phyloP scores from a whole-genome alignment of 2,329 filamentous ascomycete species.

The Blumeria graminis region DNA sequence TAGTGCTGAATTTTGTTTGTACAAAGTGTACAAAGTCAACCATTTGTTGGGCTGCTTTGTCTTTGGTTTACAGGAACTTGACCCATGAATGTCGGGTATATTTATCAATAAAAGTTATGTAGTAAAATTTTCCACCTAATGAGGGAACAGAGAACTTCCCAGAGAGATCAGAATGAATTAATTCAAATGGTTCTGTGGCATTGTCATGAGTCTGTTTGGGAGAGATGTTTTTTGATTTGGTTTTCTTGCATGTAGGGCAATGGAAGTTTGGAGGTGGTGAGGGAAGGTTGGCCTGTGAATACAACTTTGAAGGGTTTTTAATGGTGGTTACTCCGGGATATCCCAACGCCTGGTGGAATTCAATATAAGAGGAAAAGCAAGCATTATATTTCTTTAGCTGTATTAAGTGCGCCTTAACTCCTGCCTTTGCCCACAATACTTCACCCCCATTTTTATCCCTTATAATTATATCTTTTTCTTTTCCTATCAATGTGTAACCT shows the following conservation, averaged over 20 bases:
- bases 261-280: background rate
- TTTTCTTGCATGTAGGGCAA: background rate
- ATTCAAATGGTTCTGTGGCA: background rate
- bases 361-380: background rate
- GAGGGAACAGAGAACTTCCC: background rate
- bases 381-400: background rate
- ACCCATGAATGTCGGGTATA: background rate
- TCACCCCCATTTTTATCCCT: background rate
- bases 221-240: background rate
- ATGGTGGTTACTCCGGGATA: background rate
- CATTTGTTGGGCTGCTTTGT: background rate
- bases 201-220: background rate
- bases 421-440: background rate
- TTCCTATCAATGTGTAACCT: background rate
- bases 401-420: background rate
- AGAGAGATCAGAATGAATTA: background rate
- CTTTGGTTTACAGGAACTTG: background rate
- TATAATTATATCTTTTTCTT: background rate
- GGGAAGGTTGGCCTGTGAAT: background rate
- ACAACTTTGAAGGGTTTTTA: background rate
- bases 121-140: background rate
- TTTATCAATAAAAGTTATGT: background rate
- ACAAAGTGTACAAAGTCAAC: background rate
- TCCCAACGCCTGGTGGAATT: background rate
- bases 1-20: background rate